Base-by-base conservation (phyloP, 2,329 filamentous ascomycete genomes). In the Pezicula neosporulosa region DNA sequence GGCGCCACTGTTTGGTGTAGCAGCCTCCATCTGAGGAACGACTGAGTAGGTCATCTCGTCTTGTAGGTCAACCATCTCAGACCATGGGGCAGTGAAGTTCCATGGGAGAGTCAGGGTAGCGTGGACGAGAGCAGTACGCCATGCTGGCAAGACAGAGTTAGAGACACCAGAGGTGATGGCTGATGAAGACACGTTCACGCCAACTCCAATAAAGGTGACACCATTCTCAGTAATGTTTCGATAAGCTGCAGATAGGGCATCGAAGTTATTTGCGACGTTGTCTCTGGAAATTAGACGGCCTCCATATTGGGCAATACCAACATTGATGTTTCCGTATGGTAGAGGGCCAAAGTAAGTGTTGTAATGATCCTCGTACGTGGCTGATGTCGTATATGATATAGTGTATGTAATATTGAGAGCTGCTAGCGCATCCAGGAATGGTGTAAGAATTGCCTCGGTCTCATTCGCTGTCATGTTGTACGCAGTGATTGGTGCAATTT, bases 401-500 rank as follows among this genome's bases (percentile, higher is more conserved):
- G 66, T 65, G 51, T 60, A 67, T 6, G 61, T 58, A 15, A 75
- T 66, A 45, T 61, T 60, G 42, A 71, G 60, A 13, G 58, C 48
- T 16, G 70, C 63, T 8, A 82, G 70, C 5, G 63, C 67, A 16
- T 66, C 57, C 8, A 70, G 63, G 50, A 78, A 75, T 2, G 77
- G 75, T 3, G 64, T 56, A n/a, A 83, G 63, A n/a, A 78, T 70
- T 2, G 58, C 56, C 36, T 70, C 59, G 10, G 80, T 68, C 39
- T 80, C 57, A 4, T 57, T 62, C 2, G 70, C 63, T 3, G 70
- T 72, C 52, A 77, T 73, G 58, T 72, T 70, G 36, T 75, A 79
- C 1, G 70, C 75, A 0, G 74, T 80, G 24, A 80, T 56, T 4
- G 74, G 72, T 3, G 68, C 63, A 41, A 81, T 72, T 43, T 63